Evolutionary conservation across 2,329 filamentous ascomycete species (phyloP).

Genomic region (Dryadomyces quercivorus): DNA sequence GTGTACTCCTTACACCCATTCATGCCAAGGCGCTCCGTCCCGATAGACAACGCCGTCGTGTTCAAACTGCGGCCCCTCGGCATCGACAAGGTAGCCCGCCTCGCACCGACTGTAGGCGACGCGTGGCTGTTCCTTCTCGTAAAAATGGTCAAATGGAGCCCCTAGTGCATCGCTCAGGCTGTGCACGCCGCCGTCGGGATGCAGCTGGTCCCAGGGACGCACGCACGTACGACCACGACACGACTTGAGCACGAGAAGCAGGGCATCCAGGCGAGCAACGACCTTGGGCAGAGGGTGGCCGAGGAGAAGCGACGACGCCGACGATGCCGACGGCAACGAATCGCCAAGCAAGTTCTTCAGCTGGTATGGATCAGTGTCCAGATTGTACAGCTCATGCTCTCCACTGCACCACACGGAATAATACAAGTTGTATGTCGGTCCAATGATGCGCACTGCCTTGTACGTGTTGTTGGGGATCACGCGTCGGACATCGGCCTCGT

Average conservation of each 20-base stretch:
- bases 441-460: slow-evolving; percentile 44
- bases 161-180: slow-evolving; percentile 39
- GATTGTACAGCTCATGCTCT: slow-evolving; percentile 54
- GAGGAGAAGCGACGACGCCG: slow-evolving; percentile 10
- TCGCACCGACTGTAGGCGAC: slow-evolving; percentile 42
- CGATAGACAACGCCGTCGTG: slow-evolving; percentile 17
- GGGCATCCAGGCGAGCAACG: slow-evolving; percentile 39
- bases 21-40: slow-evolving; percentile 15
- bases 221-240: slow-evolving; percentile 42
- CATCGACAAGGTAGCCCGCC: slow-evolving; percentile 40
- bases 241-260: slow-evolving; percentile 48
- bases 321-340: background rate
- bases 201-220: slow-evolving; percentile 43
- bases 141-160: slow-evolving; percentile 37
- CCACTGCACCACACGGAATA: slow-evolving; percentile 60
- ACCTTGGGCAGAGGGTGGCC: slow-evolving; percentile 26
- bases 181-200: slow-evolving; percentile 38
- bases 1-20: slow-evolving; percentile 17
- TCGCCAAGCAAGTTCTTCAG: slow-evolving; percentile 28
- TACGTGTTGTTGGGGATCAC: slow-evolving; percentile 39
- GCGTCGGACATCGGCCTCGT: slow-evolving; percentile 10
- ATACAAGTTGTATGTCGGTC: slow-evolving; percentile 43
- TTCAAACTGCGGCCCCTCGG: slow-evolving; percentile 39
- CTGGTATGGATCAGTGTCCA: slow-evolving; percentile 42
- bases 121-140: slow-evolving; percentile 31